Conservation (phyloP, 108 stramenopile genomes). For the Bacterosira constricta region DNA sequence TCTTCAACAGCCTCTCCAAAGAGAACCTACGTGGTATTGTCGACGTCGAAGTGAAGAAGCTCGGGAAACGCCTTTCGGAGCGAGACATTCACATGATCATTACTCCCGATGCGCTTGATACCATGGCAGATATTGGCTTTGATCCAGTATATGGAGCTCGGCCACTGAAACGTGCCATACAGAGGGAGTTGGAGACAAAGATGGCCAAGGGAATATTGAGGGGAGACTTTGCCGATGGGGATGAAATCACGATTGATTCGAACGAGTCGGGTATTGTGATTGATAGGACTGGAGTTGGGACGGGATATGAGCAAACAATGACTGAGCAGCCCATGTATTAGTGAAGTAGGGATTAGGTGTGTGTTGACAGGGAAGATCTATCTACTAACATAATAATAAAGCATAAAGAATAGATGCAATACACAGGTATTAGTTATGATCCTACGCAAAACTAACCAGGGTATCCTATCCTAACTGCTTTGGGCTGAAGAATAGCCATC, state of each 20-base stretch:
- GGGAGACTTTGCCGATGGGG: slow-evolving; percentile 80
- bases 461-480: too few species aligned
- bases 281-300: slow-evolving; percentile 22
- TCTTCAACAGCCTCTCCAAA: slow-evolving; percentile 93
- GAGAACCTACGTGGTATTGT: slow-evolving; percentile 91
- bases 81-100: slow-evolving; percentile 65
- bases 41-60: slow-evolving; percentile 70
- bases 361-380: too few species aligned
- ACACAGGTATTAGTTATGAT: too few species aligned
- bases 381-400: too few species aligned
- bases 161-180: slow-evolving; percentile 96
- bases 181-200: slow-evolving; percentile 93
- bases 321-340: too few species aligned
- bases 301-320: slow-evolving; percentile 15
- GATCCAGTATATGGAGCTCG: slow-evolving; percentile 96
- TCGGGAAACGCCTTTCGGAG: slow-evolving; percentile 76
- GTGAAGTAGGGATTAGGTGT: too few species aligned
- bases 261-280: slow-evolving; percentile 33
- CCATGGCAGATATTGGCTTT: slow-evolving; percentile 85
- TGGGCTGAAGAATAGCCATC: too few species aligned
- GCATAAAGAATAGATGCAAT: too few species aligned
- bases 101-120: slow-evolving; percentile 71
- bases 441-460: too few species aligned
- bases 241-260: slow-evolving; percentile 70
- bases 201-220: slow-evolving; percentile 85